A percentile compares a stretch with the other conserved stretches of the same genome.
These are phyloP conservation scores for Coemansia sp. DNA, from an alignment of 192 early-diverging fungal genomes.

Conservation along the genomic window DNA sequence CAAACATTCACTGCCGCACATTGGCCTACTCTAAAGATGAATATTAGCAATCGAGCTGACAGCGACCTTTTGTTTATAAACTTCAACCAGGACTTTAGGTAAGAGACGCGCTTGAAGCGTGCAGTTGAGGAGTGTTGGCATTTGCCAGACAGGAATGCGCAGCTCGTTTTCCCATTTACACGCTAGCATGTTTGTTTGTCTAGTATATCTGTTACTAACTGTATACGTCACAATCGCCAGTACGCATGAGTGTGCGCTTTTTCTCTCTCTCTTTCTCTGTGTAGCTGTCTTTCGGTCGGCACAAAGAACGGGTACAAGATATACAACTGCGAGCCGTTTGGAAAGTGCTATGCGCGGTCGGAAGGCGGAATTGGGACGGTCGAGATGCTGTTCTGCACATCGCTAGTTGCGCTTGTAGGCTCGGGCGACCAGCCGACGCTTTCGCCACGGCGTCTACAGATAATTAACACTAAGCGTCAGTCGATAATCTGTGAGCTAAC, in stretches of 20 bases:
- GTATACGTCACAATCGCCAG: background rate
- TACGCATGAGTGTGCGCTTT: no score
- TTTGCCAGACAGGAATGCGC: background rate
- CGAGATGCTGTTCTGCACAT: conserved; percentile 97
- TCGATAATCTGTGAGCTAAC: conserved; percentile 97
- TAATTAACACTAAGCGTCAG: conserved; percentile 97
- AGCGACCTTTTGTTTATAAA: conserved; percentile 77
- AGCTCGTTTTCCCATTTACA: background rate
- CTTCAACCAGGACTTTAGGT: conserved; percentile 81
- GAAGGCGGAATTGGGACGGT: conserved; percentile 91
- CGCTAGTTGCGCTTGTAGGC: conserved; percentile 93
- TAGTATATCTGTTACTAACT: background rate
- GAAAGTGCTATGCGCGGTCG: conserved; percentile 87
- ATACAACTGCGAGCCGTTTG: conserved; percentile 97
- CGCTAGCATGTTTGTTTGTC: background rate
- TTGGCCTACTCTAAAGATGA: conserved; percentile 53
- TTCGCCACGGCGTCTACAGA: conserved; percentile 86
- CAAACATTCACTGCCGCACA: background rate
- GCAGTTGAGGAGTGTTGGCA: background rate
- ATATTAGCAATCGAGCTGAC: conserved; percentile 58
- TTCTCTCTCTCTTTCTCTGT: conserved; percentile 2
- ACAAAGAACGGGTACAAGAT: conserved; percentile 83
- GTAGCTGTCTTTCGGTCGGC: conserved; percentile 88
- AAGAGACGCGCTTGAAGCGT: conserved; percentile 3
- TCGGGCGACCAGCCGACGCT: conserved; percentile 85